A percentile compares a stretch with the other conserved stretches of the same genome.
phyloP scores from a whole-genome alignment of 2,329 filamentous ascomycete genomes.

The Verticillium nubilum region DNA sequence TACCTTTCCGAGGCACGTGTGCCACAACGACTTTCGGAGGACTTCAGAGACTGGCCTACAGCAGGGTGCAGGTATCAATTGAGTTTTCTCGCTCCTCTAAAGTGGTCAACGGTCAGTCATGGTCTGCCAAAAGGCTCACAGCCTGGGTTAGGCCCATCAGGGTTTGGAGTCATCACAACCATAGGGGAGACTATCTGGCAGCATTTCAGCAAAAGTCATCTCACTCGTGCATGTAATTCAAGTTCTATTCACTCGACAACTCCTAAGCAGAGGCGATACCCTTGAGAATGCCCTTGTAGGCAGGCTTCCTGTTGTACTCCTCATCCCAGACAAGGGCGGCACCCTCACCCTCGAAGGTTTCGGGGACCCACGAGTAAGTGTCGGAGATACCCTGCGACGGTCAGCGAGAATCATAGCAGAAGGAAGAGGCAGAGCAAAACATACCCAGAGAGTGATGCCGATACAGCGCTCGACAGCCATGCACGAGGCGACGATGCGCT shows the following conservation, averaged over 20 bases:
- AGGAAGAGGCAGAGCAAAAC: neutral
- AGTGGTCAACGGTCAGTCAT: no score
- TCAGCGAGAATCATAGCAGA: neutral
- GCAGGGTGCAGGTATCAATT: no score
- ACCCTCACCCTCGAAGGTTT: constrained; percentile 32
- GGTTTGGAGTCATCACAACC: no score
- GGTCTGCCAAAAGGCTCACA: no score
- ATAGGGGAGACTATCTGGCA: no score
- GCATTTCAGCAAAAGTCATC: no score
- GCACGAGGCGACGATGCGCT: constrained; percentile 11
- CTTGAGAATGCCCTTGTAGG: constrained; percentile 30
- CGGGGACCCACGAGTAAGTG: constrained; percentile 29
- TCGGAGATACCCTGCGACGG: neutral
- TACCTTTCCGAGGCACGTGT: no score
- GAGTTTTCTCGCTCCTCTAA: no score
- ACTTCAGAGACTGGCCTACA: no score
- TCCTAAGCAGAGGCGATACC: constrained; percentile 15
- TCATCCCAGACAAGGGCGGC: constrained; percentile 35
- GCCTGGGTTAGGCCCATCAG: no score
- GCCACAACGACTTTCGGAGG: no score
- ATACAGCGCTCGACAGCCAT: constrained; percentile 15
- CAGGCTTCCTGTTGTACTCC: constrained; percentile 35
- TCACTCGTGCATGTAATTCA: no score
- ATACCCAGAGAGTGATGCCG: constrained; percentile 26
- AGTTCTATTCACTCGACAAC: neutral